phyloP scores from a whole-genome alignment of 176 grass and related monocot genomes.

The Thinopyrum elongatum region DNA sequence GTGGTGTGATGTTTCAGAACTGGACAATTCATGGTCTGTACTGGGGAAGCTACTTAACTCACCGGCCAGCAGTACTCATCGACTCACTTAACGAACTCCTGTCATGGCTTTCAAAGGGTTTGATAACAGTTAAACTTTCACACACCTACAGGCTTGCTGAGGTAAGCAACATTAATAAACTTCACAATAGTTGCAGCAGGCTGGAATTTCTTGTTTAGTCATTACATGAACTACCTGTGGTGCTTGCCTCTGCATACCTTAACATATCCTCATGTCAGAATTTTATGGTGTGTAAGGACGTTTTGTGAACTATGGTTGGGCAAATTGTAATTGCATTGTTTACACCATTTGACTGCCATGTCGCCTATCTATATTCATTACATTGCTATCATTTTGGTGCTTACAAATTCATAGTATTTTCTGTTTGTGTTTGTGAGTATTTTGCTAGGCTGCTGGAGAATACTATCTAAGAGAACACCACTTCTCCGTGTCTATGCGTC shows the following conservation, averaged over 20 bases:
- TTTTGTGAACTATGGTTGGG: background rate
- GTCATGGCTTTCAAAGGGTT: slow-evolving; percentile 81
- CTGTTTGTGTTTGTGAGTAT: background rate
- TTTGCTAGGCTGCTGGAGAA: background rate
- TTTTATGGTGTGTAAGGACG: background rate
- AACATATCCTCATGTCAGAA: background rate
- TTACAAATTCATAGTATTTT: background rate
- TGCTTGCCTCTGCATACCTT: background rate
- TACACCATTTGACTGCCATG: background rate
- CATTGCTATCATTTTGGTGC: background rate
- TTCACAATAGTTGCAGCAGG: background rate
- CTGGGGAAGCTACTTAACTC: slow-evolving; percentile 77
- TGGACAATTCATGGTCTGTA: slow-evolving; percentile 97
- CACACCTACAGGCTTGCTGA: slow-evolving; percentile 67
- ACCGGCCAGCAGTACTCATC: slow-evolving; percentile 57
- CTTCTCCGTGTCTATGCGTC: background rate
- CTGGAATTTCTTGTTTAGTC: background rate
- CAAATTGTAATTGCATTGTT: background rate
- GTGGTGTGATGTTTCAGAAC: slow-evolving; percentile 58
- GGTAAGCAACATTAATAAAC: slow-evolving; percentile 39
- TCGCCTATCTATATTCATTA: background rate
- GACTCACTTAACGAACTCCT: slow-evolving; percentile 78
- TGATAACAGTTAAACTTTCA: slow-evolving; percentile 71
- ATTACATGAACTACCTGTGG: background rate
- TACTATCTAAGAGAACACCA: background rate